Percentiles rank a stretch among this genome's conserved stretches.
phyloP scores from a whole-genome alignment of 202 grass and related monocot species.

The Miscanthus sacchariflorus region DNA sequence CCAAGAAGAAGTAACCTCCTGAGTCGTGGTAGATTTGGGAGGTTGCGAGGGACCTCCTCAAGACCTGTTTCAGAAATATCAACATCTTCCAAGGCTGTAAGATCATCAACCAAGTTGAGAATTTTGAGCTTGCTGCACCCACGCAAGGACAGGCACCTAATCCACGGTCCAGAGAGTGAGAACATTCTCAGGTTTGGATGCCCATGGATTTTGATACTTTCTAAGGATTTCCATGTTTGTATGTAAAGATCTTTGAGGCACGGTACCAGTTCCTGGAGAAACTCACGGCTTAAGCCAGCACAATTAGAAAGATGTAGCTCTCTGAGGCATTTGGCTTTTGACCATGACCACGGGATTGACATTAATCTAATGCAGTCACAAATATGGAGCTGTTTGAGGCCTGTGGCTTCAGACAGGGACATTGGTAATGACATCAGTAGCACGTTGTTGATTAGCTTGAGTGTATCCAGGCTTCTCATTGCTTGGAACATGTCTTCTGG shows the following conservation, averaged over 20 bases:
- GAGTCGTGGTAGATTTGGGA: constrained; percentile 6
- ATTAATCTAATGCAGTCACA: no score
- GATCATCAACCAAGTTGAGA: background rate
- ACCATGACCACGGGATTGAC: no score
- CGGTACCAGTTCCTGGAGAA: background rate
- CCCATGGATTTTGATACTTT: background rate
- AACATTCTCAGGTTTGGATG: constrained; percentile 7
- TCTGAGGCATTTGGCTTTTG: no score
- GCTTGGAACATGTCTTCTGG: background rate
- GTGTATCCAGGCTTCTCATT: background rate
- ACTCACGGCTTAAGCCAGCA: background rate
- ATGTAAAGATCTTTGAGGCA: background rate
- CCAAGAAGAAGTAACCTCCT: background rate
- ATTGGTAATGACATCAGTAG: background rate
- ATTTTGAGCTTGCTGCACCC: background rate
- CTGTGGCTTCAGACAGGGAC: background rate
- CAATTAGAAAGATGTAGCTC: constrained; percentile 5
- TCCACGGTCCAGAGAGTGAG: constrained; percentile 16
- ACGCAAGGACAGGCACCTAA: background rate
- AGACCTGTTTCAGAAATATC: background rate
- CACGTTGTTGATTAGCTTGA: background rate
- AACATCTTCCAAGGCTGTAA: background rate
- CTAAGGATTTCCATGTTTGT: background rate
- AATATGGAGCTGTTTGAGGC: constrained; percentile 4
- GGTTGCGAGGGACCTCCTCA: constrained; percentile 3